Evolutionary conservation across 225 moss, liverwort and hornwort genomes (phyloP), one percentile per base, ranked within the genome.

Genomic region (Ulota crispa): DNA sequence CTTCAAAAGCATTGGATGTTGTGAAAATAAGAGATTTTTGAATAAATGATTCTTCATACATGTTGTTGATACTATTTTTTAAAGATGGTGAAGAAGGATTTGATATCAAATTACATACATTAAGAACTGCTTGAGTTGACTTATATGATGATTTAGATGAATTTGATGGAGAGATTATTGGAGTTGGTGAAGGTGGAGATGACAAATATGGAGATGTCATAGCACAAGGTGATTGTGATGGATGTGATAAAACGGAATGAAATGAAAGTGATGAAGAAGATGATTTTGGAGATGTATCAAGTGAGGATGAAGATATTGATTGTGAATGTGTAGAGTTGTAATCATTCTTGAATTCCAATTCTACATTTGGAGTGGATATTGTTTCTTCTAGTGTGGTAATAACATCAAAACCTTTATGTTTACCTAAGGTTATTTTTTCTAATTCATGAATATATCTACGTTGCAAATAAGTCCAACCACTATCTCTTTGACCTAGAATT

Each of bases 201-300:
- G 86, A 81, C 63, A 73, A 50, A 54, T 64, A 78, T 37, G 74
- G 83, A 30, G 70, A 86, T 56, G 70, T 61, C 34, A 41, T 42
- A 28, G 41, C 7, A 50, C 64, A n/a, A 36, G 77, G 78, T n/a
- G 83, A 84, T 27, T 82, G 86, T 32, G 83, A 85, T 53, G 80
- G 81, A 43, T 77, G 80, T 50, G 86, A 91, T 23, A 84, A 71
- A 73, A 78, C 74, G 21, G 55, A 84, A 43, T 78, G 73, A 24
- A 73, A 78, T 9, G 78, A 83, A 59, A 82, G 77, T 18, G 88
- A 88, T 24, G 86, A 91, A 23, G 68, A 77, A 66, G 83, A 83
- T 43, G 88, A 88, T 77, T 61, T 80, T 52, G 84, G 78, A 24
- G 78, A 86, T 70, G 83, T 78, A 65, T 85, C 23, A n/a, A 56